phyloP scores from a whole-genome alignment of 177 flowering plant species.

The Vitis hybrid region DNA sequence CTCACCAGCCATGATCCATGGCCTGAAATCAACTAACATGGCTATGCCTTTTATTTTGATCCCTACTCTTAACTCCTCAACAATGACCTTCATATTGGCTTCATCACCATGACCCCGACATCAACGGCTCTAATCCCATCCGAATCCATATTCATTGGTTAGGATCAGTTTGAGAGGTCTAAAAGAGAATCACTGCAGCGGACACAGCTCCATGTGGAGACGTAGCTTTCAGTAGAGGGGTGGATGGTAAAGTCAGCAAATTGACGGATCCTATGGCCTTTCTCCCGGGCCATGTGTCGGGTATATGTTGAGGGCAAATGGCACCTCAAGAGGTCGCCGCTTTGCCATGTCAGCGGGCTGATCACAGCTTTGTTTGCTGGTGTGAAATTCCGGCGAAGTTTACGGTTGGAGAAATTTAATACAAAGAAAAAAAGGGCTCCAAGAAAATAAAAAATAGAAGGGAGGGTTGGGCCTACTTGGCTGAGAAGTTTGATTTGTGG shows the following conservation, averaged over 20 bases:
- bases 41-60: conserved; percentile 5
- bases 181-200: conserved; percentile 8
- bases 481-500: conserved; percentile 22
- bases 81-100: conserved; percentile 12
- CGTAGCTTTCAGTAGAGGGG: conserved; percentile 11
- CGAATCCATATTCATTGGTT: not conserved
- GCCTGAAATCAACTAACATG: conserved; percentile 2
- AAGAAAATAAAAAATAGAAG: not conserved
- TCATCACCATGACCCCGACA: not conserved
- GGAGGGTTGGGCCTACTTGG: conserved; percentile 11
- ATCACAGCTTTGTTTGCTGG: not conserved
- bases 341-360: conserved; percentile 15
- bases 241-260: conserved; percentile 23
- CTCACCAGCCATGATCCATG: not conserved
- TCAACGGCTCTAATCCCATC: not conserved
- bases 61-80: conserved; percentile 6
- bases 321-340: not conserved
- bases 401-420: conserved; percentile 19
- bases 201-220: conserved; percentile 25
- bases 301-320: not conserved
- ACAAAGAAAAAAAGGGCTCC: not conserved
- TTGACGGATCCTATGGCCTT: conserved; percentile 24
- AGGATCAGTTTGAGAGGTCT: not conserved
- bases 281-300: conserved; percentile 18
- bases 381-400: conserved; percentile 30